Percentiles rank a stretch among this genome's conserved stretches.
phyloP scores from a whole-genome alignment of 2,329 filamentous ascomycete genomes.

The Bertia moriformis region DNA sequence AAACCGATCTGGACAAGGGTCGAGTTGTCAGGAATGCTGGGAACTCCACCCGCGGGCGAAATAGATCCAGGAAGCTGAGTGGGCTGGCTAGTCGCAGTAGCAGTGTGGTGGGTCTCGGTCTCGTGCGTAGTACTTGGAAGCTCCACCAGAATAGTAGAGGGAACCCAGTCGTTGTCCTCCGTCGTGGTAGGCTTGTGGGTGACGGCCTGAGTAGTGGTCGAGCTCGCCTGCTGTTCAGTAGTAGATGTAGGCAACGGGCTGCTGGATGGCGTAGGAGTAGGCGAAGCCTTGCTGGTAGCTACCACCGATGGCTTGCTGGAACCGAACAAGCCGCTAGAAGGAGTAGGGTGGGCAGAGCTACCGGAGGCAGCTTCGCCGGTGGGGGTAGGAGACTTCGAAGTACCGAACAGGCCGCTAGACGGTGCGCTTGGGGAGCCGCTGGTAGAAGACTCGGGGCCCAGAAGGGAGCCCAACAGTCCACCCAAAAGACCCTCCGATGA shows the following conservation, averaged over 20 bases:
- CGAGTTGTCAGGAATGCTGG: not conserved
- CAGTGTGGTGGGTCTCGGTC: not conserved
- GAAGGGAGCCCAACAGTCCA: not conserved
- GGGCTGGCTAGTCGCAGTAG: not conserved
- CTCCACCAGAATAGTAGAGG: not conserved
- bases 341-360: not conserved
- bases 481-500: not conserved
- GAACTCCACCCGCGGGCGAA: not conserved
- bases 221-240: not conserved
- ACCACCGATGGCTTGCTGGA: not conserved
- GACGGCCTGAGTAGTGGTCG: not conserved
- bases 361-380: not conserved
- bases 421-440: not conserved
- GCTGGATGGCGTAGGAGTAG: not conserved
- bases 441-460: not conserved
- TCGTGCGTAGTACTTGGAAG: not conserved
- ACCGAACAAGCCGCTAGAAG: not conserved
- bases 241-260: not conserved
- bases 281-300: not conserved
- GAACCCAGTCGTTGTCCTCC: not conserved
- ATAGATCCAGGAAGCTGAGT: not conserved
- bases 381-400: not conserved
- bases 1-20: constrained; percentile 1
- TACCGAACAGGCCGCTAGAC: not conserved
- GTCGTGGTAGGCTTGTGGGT: not conserved